phyloP scores from a whole-genome alignment of 2,329 filamentous ascomycete genomes.

The Claviceps lovelessii region DNA sequence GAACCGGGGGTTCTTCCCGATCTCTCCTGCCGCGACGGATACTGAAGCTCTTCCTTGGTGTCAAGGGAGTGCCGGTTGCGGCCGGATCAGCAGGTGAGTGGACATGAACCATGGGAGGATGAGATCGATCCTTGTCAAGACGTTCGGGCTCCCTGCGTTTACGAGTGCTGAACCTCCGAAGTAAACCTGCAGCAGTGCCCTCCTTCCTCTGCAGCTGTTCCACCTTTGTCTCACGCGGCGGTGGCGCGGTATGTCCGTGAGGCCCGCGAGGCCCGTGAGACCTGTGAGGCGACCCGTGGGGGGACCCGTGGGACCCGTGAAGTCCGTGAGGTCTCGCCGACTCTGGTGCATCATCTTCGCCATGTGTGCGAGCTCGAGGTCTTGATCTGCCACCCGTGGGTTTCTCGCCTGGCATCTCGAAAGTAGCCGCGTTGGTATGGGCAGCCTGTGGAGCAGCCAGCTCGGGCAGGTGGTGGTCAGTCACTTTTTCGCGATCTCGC shows the following conservation, averaged over 20 bases:
- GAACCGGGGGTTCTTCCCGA: slow-evolving; percentile 33
- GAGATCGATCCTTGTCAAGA: slow-evolving; percentile 48
- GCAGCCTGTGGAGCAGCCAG: slow-evolving; percentile 71
- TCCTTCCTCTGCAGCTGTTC: slow-evolving; percentile 64
- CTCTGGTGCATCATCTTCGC: slow-evolving; percentile 78
- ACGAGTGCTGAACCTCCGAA: slow-evolving; percentile 84
- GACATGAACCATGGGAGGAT: slow-evolving; percentile 62
- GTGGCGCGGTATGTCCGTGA: slow-evolving; percentile 14
- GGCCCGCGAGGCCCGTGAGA: slow-evolving; percentile 10
- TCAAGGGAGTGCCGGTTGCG: slow-evolving; percentile 25
- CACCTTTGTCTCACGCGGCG: slow-evolving; percentile 38
- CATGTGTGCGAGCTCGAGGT: slow-evolving; percentile 80
- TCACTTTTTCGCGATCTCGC: slow-evolving; percentile 19
- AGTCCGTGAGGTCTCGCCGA: slow-evolving; percentile 17
- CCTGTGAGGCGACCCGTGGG: neutral
- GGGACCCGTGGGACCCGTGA: too few species aligned
- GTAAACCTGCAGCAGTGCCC: slow-evolving; percentile 67
- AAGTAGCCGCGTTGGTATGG: slow-evolving; percentile 71
- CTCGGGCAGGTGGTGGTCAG: slow-evolving; percentile 47
- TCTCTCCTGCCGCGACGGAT: slow-evolving; percentile 49
- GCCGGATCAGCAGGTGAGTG: slow-evolving; percentile 54
- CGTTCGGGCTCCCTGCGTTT: slow-evolving; percentile 54
- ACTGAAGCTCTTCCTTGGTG: slow-evolving; percentile 77
- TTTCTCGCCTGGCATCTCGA: slow-evolving; percentile 81
- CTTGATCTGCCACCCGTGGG: slow-evolving; percentile 71